Base-by-base conservation (phyloP, 2,329 filamentous ascomycete genomes). In the Lizonia empirigonia region DNA sequence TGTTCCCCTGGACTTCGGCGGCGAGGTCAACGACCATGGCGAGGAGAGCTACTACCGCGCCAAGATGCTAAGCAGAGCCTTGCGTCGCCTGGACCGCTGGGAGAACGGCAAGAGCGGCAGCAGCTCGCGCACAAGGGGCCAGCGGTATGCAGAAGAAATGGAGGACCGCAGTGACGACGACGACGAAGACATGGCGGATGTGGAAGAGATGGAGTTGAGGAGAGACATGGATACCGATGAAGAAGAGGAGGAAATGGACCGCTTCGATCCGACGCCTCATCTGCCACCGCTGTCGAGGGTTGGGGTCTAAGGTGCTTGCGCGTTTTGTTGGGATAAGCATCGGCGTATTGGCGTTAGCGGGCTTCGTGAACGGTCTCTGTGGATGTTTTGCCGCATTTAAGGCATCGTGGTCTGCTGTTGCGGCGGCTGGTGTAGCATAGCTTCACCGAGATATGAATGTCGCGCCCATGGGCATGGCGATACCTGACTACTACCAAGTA, bases 1-100 rank as follows among this genome's bases (percentile, higher is more conserved):
- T 30, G 83, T 82, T 44, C 85, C 82, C 24, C 75, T 89, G 0
- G 74, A 74, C 16, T 74, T 76, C 38, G 64, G 62, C 10, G 70
- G 65, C 13, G 89, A 92, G 67, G 73, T 79, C 0, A 87, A 90
- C 55, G 89, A 93, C 72, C 89, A 85, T 60, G 90, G 90, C 34
- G 90, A 93, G 70, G 88, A 93, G 70, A 80, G 85, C 5, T 80
- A 81, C 46, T 79, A 83, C 1, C 86, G 89, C 50, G 82, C 85
- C 4, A 84, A 87, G 9, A 82, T 88, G 7, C 74, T 93, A 15
- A 78, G 86, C 44, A 81, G 87, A 13, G 80, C 81, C 1, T 76
- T 80, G 16, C 81, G 90, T 22, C 80, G 90, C 32, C 76, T 93
- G n/a, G 77, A 82, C 44, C 81, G 89, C 24, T 93, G 90, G 90